Evolutionary conservation across 352 stramenopile species (phyloP).

Genomic region (Phytophthora fragariaefolia): DNA sequence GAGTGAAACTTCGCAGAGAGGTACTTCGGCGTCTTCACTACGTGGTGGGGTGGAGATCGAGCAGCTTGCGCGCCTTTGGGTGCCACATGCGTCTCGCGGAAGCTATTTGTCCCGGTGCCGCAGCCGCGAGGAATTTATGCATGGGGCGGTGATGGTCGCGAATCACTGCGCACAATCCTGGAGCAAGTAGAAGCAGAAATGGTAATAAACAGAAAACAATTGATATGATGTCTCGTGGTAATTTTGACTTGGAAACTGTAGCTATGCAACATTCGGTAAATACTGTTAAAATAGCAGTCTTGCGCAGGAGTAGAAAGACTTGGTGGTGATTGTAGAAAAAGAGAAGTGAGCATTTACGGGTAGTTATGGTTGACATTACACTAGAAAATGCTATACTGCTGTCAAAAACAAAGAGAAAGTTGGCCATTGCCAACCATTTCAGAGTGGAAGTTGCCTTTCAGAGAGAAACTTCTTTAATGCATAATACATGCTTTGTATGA

Average conservation of each 20-base stretch:
- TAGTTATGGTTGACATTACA: no score
- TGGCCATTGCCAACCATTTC: no score
- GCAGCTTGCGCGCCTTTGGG: neutral
- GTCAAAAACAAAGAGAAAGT: no score
- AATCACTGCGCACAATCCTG: constrained; percentile 17
- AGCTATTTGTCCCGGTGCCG: constrained; percentile 39
- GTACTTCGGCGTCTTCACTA: constrained; percentile 14
- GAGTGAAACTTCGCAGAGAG: neutral
- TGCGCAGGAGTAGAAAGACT: no score
- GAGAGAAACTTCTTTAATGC: no score
- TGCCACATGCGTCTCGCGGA: constrained; percentile 31
- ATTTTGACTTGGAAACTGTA: neutral
- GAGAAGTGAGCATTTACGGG: no score
- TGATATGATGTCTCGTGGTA: neutral
- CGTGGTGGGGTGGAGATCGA: neutral
- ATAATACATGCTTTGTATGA: no score
- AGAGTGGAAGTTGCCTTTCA: no score
- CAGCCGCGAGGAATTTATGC: constrained; percentile 33
- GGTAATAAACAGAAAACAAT: neutral
- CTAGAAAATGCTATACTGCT: no score
- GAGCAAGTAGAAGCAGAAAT: neutral
- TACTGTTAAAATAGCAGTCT: no score
- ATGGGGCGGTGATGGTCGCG: constrained; percentile 15
- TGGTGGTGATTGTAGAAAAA: no score
- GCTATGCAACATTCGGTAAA: neutral